Evolutionary conservation across 140 eudicot species (phyloP).

Genomic region (Flaveria floridana): DNA sequence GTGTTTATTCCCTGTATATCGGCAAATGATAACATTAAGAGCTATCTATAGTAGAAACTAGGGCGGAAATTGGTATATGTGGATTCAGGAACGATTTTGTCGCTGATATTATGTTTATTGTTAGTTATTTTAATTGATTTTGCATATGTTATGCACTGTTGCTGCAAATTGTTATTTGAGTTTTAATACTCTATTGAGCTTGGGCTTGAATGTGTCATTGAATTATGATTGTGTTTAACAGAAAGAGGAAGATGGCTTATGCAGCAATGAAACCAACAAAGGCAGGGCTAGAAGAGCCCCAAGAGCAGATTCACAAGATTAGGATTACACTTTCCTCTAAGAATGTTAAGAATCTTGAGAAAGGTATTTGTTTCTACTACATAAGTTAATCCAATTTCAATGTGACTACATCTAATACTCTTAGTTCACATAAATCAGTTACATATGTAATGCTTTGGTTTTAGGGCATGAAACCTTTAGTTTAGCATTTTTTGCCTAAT

Average conservation of each 20-base stretch:
- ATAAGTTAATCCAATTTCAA: not conserved
- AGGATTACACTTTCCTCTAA: slow-evolving; percentile 46
- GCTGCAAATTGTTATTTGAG: not conserved
- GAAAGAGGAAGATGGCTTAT: slow-evolving; percentile 39
- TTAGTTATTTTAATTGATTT: not conserved
- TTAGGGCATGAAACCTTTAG: slow-evolving; percentile 7
- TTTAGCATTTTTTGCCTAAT: not conserved
- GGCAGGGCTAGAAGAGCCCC: slow-evolving; percentile 46
- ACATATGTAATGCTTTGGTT: not conserved
- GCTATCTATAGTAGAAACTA: not conserved
- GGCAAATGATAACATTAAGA: not conserved
- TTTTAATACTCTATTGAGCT: not conserved
- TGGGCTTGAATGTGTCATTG: not conserved
- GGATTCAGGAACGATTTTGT: not conserved
- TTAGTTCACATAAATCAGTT: not conserved
- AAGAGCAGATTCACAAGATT: slow-evolving; percentile 48
- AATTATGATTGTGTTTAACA: not conserved
- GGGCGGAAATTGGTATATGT: not conserved
- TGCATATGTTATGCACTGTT: not conserved
- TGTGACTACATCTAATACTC: not conserved
- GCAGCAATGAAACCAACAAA: slow-evolving; percentile 46
- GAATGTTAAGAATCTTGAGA: slow-evolving; percentile 47
- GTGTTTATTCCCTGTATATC: not conserved
- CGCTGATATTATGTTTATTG: not conserved
- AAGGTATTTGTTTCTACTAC: slow-evolving; percentile 23